Percentiles rank a stretch among this genome's conserved stretches.
phyloP scores from a whole-genome alignment of 1,139 yeast species.

The Saccharomyces hybrid region DNA sequence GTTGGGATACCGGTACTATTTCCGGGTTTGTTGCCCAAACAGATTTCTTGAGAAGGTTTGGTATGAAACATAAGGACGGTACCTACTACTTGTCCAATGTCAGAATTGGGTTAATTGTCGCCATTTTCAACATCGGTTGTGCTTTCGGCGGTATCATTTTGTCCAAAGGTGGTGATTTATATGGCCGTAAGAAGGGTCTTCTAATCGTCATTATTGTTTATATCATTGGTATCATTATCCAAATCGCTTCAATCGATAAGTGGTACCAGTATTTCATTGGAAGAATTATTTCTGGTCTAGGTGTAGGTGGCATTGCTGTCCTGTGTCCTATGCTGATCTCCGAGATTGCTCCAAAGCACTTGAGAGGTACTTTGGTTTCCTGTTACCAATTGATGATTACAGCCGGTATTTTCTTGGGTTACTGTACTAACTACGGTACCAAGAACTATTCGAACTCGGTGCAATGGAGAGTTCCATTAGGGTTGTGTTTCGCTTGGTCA shows the following conservation, averaged over 20 bases:
- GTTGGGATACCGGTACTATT: constrained; percentile 73
- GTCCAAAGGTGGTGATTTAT: constrained; percentile 45
- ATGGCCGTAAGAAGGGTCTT: constrained; percentile 54
- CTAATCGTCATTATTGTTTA: constrained; percentile 47
- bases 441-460: constrained; percentile 38
- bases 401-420: constrained; percentile 50
- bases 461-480: constrained; percentile 55
- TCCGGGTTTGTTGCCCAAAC: constrained; percentile 68
- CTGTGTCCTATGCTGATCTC: constrained; percentile 54
- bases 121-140: constrained; percentile 61
- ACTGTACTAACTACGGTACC: constrained; percentile 50
- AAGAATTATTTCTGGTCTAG: constrained; percentile 52
- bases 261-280: constrained; percentile 51
- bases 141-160: constrained; percentile 53
- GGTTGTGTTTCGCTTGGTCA: constrained; percentile 40
- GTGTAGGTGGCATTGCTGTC: constrained; percentile 54
- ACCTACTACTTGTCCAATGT: constrained; percentile 39
- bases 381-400: constrained; percentile 56
- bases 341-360: constrained; percentile 55
- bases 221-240: constrained; percentile 53
- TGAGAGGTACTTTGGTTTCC: constrained; percentile 57
- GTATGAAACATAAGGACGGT: constrained; percentile 40
- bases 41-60: constrained; percentile 46
- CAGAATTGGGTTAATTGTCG: constrained; percentile 53
- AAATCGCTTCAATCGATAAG: constrained; percentile 41